phyloP scores from a whole-genome alignment of 2,329 filamentous ascomycete species.

The Pseudogymnoascus sp. region DNA sequence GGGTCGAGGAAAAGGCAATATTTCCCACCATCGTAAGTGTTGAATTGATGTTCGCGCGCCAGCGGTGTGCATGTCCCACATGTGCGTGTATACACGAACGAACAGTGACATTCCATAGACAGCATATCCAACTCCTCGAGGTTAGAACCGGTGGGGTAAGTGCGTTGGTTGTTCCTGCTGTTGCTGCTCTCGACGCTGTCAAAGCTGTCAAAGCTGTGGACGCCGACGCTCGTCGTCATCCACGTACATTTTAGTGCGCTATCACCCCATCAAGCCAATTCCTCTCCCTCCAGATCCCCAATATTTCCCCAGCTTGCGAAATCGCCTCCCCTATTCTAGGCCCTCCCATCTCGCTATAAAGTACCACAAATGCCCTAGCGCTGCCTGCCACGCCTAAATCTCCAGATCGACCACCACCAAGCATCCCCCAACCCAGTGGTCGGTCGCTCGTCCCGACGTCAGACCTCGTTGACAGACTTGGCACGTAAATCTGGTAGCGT shows the following conservation, averaged over 20 bases:
- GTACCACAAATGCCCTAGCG: background rate
- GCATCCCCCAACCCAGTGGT: background rate
- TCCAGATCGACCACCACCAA: background rate
- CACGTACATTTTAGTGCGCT: background rate
- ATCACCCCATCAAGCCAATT: too few species aligned
- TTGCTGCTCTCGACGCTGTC: too few species aligned
- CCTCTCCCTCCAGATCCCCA: too few species aligned
- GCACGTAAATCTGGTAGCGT: background rate
- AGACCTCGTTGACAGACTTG: background rate
- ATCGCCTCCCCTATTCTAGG: background rate
- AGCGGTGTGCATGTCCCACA: background rate
- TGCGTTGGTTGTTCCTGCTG: background rate
- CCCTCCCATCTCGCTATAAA: background rate
- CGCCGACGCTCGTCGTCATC: background rate
- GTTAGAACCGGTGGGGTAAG: background rate
- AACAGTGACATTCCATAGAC: background rate
- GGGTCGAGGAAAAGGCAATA: background rate
- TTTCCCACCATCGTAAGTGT: background rate
- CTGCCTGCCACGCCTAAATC: background rate
- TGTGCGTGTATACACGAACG: background rate
- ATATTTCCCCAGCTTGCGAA: background rate
- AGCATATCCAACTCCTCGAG: background rate
- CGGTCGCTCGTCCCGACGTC: background rate
- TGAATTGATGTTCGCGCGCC: background rate
- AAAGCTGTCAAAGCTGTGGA: too few species aligned